Evolutionary conservation across 202 grass and related monocot genomes (phyloP), one percentile per base, ranked within the genome.

Genomic region (Hordeum pubiflorum): DNA sequence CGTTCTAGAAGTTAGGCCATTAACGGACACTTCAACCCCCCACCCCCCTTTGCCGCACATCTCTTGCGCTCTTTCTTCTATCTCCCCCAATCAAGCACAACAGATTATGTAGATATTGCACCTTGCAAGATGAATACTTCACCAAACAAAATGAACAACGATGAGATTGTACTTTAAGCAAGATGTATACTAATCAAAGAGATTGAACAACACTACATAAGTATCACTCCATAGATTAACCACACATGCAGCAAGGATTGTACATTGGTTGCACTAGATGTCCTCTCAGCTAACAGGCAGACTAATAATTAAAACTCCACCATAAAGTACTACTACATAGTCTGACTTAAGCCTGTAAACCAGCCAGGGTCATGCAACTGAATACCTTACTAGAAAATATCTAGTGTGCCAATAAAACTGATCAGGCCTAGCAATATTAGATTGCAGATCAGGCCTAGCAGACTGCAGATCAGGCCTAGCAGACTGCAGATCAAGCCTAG

Each of bases 361-460:
- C 62, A 85, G 80, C 72, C 46, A 77, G 76, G 73, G 68, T 79
- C 15, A 84, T 77, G 83, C 72, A 86, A 85, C 80, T 26, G 21
- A 71, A 18, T 46, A 79, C 60, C 77, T 87, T 76, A 76, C 34
- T 80, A 17, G 9, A 23, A 70, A 87, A 87, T 77, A 71, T 80
- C 84, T 83, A 76, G 58, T 50, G 14, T 63, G 71, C 62, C 75
- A 86, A 65, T 41, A 73, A 52, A 86, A 74, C 46, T 78, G 73
- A 31, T 59, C 48, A 52, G 15, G 48, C 48, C 48, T 18, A 54
- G 48, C 6, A 54, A 54, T 6, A 54, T n/a, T 54, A 17, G 48
- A 54, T 17, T 48, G 43, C 43, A 46, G 48, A 52, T 18, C 48
- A 52, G 48, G 48, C 48, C 48, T 52, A 52, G 48, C 48, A 52